Evolutionary conservation across 83 land plant species (phyloP), one percentile per base, ranked within the genome.

Genomic region (Diphasiastrum complanatum): DNA sequence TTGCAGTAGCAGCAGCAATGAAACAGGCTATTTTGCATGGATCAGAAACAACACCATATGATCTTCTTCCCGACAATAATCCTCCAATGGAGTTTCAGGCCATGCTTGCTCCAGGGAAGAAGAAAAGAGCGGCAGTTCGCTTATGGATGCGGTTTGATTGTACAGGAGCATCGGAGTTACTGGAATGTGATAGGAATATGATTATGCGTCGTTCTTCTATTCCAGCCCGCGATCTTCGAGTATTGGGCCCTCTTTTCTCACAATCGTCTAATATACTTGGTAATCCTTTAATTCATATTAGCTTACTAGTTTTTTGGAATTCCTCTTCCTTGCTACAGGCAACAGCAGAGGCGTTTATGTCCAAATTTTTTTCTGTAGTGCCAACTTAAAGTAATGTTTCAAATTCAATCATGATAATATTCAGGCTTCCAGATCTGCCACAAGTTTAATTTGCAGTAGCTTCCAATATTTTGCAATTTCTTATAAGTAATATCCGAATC

Each of bases 231-330:
- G 97, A 92, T 68, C 70, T 92, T 62, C 71, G 98, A 67, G 85
- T 92, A 51, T 79, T 88, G 54, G 98, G 98, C 1, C 98, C 98
- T 26, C 74, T 92, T 41, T 88, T 92, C 74, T 85, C 98, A 32
- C 95, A 85, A 19, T 92, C 98, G 25, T 92, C 91, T 20, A 86
- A 65, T 51, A 92, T 92, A 38, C 82, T 92, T 5, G 98, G 98
- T 92, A 37, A 36, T 31, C 0, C 14, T 1, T 30, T 10, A 14
- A 50, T 10, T 18, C 23, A n/a, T 41, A 19, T 24, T 29, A 41
- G 11, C 14, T 0, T 1, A 32, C 30, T 55, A 1, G 38, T 10
- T 31, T 11, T 11, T 30, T 55, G n/a, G 0, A 27, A 16, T 55
- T 14, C 1, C 27, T 55, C 31, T 14, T 54, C 22, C 22, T 50